Conservation (phyloP, 495 filamentous ascomycete species). For the Podospora appendiculata region DNA sequence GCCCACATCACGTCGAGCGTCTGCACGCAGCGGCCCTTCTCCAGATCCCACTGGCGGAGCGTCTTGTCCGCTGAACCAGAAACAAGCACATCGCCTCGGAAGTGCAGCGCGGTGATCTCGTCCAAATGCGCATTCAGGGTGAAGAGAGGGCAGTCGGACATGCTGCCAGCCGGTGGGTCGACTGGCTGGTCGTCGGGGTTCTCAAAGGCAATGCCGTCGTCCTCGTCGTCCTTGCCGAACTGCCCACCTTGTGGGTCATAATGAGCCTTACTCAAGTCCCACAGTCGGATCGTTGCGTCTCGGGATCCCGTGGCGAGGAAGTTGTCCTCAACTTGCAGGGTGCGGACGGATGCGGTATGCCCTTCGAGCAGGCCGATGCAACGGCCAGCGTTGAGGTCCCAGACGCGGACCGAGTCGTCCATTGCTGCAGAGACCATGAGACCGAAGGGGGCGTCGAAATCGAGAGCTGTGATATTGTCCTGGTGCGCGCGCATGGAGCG, state of each 20-base stretch:
- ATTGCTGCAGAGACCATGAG: constrained; percentile 91
- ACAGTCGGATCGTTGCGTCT: constrained; percentile 91
- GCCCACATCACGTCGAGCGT: constrained; percentile 99
- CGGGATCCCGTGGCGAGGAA: constrained; percentile 91
- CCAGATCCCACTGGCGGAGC: constrained; percentile 92
- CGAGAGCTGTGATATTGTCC: constrained; percentile 82
- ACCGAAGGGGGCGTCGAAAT: constrained; percentile 94
- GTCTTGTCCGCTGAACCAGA: constrained; percentile 98
- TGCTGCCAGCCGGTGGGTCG: constrained; percentile 58
- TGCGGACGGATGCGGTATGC: constrained; percentile 88
- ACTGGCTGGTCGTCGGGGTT: constrained; percentile 52
- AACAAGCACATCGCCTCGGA: constrained; percentile 78
- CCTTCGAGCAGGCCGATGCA: constrained; percentile 89
- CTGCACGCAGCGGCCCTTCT: constrained; percentile 91
- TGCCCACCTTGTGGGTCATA: constrained; percentile 56
- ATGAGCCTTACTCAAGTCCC: constrained; percentile 68
- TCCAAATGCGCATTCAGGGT: constrained; percentile 85
- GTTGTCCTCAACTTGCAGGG: constrained; percentile 92
- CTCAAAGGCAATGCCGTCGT: constrained; percentile 52
- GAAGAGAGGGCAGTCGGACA: constrained; percentile 82
- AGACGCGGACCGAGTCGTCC: constrained; percentile 95
- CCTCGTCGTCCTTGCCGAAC: constrained; percentile 57
- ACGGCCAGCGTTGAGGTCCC: constrained; percentile 88
- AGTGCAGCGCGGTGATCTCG: constrained; percentile 90
- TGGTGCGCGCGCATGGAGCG: constrained; percentile 81